A percentile compares a stretch with the other conserved stretches of the same genome.
Conservation (phyloP, 345 rosid species). For the Mallotus nudiflorus region DNA sequence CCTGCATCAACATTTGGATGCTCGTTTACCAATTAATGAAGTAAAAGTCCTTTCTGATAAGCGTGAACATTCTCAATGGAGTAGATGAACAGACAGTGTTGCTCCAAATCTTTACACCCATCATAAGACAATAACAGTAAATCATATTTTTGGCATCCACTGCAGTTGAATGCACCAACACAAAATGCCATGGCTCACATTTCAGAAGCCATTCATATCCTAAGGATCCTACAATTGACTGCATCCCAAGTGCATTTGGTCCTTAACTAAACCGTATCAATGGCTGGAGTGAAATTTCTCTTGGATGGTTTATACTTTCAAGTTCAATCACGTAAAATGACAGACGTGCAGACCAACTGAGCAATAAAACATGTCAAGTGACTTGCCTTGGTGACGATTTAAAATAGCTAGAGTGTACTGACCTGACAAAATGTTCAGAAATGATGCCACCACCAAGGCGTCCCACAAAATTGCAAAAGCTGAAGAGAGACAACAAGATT, state of each 20-base stretch:
- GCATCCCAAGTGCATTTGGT: not conserved
- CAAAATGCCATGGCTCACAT: not conserved
- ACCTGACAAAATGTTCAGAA: constrained; percentile 74
- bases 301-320: not conserved
- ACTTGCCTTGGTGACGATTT: not conserved
- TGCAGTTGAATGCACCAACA: not conserved
- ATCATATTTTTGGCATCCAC: constrained; percentile 9
- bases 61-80: not conserved
- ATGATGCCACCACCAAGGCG: constrained; percentile 63
- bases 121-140: not conserved
- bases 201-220: not conserved
- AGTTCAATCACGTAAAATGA: constrained; percentile 1
- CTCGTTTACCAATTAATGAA: not conserved
- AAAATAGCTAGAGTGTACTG: constrained; percentile 1
- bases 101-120: not conserved
- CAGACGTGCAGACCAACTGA: not conserved
- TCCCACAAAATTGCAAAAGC: constrained; percentile 68
- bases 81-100: not conserved
- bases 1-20: not conserved
- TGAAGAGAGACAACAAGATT: constrained; percentile 59
- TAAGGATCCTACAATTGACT: not conserved
- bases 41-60: not conserved
- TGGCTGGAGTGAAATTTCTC: constrained; percentile 1
- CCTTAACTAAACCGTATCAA: not conserved
- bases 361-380: not conserved